Base-by-base conservation (phyloP, 139 green algal species). In the Chlamydomonas incerta region DNA sequence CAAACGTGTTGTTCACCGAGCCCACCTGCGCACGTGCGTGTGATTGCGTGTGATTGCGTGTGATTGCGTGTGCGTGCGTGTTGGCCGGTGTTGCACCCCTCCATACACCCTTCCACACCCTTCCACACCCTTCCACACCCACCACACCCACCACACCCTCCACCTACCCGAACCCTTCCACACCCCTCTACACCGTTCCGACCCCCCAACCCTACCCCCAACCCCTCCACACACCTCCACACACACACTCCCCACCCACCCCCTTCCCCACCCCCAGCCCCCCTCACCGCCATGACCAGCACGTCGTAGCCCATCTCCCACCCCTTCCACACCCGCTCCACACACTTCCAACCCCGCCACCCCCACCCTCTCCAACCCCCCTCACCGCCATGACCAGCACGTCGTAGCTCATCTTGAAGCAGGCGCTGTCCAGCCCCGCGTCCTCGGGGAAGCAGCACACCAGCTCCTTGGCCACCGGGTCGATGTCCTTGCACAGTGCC, bases 1-100 rank as follows among this genome's bases (percentile, higher is more conserved):
- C 95, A 91, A 98, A 98, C 0, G 96, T 98, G 92, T 98, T 98
- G 95, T 96, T 98, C 28, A 97, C 86, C n/a, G 84, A 93, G 68
- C 96, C 95, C 0, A 98, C 95, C 60, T 93, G 83, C 37, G 62
- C 6, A 20, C 26, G 60, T 28, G 60, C 6, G 60, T 11, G 18
- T 11, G 60, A 11, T 67, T 31, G 60, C 21, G 60, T 10, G 60
- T 11, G 17, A 11, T 11, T 6, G 17, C 13, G 15, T 58, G 52
- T 58, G 52, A 11, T 58, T 58, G 11, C 52, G 15, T 11, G 52
- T 58, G 52, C 52, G 15, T 58, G 52, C 52, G 52, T 23, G 11
- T 58, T 58, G 52, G 52, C 52, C 52, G 11, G 52, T 58, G 52
- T n/a, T n/a, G n/a, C 15, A 17, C 52, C 52, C 52, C 52, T 58